These are phyloP conservation scores for Leptomonas seymouri DNA, from an alignment of 208 protist genomes.

Conservation along the genomic window DNA sequence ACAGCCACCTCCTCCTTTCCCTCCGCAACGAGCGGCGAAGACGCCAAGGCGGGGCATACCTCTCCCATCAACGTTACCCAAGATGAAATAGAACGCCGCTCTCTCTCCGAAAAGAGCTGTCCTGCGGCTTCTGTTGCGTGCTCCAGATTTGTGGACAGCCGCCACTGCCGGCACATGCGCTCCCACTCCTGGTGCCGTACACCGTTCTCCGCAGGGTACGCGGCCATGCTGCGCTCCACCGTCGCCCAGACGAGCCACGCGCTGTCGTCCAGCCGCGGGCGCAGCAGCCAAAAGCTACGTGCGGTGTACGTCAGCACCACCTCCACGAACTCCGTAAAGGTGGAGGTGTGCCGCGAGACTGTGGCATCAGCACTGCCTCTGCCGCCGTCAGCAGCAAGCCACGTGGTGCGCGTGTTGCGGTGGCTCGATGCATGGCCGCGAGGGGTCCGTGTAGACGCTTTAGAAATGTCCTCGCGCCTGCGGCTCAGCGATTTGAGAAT, in stretches of 20 bases:
- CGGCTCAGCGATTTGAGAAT: conserved; percentile 22
- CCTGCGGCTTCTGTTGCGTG: conserved; percentile 35
- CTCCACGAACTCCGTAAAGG: conserved; percentile 46
- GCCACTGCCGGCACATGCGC: conserved; percentile 35
- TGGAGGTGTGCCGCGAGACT: neutral
- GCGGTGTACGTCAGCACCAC: conserved; percentile 62
- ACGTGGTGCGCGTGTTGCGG: neutral
- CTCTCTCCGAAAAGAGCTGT: conserved; percentile 38
- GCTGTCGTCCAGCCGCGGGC: conserved; percentile 49
- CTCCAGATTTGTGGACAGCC: conserved; percentile 42
- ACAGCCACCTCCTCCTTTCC: conserved; percentile 40
- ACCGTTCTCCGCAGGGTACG: conserved; percentile 10
- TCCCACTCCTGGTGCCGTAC: conserved; percentile 35
- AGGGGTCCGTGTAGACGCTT: neutral
- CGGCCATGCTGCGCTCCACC: conserved; percentile 29
- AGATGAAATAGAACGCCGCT: conserved; percentile 21
- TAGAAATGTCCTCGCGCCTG: neutral
- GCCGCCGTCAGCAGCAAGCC: conserved; percentile 18
- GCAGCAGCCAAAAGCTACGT: conserved; percentile 69
- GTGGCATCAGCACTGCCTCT: neutral
- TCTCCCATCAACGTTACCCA: conserved; percentile 22
- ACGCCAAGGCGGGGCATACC: neutral
- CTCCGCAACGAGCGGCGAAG: neutral
- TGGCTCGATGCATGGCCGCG: neutral
- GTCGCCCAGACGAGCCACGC: conserved; percentile 46